Evolutionary conservation across 2,329 filamentous ascomycete species (phyloP).

Genomic region (Pseudogymnoascus sp.): DNA sequence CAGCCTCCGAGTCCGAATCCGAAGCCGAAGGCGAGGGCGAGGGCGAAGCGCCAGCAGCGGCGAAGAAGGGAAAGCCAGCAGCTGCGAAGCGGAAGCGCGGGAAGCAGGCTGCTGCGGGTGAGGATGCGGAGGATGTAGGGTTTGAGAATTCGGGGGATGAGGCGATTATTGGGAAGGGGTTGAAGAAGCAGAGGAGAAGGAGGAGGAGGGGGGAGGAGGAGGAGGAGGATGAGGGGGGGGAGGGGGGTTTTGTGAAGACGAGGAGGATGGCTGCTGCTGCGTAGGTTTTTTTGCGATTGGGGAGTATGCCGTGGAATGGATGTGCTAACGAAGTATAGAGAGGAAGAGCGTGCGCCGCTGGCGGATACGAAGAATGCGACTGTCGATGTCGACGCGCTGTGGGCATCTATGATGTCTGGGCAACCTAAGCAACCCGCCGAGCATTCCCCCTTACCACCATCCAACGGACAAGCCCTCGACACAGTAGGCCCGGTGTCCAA

Average conservation of each 20-base stretch:
- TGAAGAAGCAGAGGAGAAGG: slow-evolving; percentile 43
- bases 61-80: slow-evolving; percentile 17
- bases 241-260: slow-evolving; percentile 62
- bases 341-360: slow-evolving; percentile 47
- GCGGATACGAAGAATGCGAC: slow-evolving; percentile 52
- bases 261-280: slow-evolving; percentile 60
- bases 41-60: slow-evolving; percentile 16
- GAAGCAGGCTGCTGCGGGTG: slow-evolving; percentile 14
- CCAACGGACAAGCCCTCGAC: slow-evolving; percentile 10
- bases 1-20: slow-evolving; percentile 39
- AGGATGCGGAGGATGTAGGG: slow-evolving; percentile 38
- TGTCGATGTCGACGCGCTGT: slow-evolving; percentile 62
- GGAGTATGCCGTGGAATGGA: slow-evolving; percentile 4
- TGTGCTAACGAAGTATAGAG: slow-evolving; percentile 30
- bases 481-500: slow-evolving; percentile 3
- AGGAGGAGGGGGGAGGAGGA: slow-evolving; percentile 28
- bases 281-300: slow-evolving; percentile 31
- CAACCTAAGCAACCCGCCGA: slow-evolving; percentile 20
- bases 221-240: slow-evolving; percentile 47
- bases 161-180: slow-evolving; percentile 52
- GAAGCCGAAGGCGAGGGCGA: slow-evolving; percentile 29
- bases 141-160: slow-evolving; percentile 68
- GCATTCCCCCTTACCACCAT: slow-evolving; percentile 9
- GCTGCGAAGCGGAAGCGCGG: slow-evolving; percentile 29
- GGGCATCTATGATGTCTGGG: slow-evolving; percentile 54